Percentiles rank a stretch among this genome's conserved stretches.
Conservation (phyloP, 768 basidiomycete species). For the Leucogyrophana mollusca region DNA sequence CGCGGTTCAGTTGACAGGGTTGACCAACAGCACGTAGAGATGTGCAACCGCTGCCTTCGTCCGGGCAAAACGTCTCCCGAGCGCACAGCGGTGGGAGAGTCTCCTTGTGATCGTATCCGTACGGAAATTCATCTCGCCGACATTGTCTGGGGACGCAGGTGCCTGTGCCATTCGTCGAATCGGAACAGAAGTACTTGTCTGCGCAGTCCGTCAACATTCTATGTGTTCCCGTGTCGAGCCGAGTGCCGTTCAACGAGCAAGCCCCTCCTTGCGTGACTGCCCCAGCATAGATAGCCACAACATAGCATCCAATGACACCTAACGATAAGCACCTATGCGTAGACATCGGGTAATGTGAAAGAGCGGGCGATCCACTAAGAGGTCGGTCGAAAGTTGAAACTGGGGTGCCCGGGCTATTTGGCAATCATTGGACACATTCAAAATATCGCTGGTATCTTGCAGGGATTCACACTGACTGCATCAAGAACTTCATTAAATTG, state of each 20-base stretch:
- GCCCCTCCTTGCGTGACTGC: too few species aligned
- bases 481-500: too few species aligned
- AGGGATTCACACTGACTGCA: too few species aligned
- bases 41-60: slow-evolving; percentile 60
- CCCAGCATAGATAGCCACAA: too few species aligned
- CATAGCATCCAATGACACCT: too few species aligned
- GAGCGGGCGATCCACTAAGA: too few species aligned
- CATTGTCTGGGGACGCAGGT: slow-evolving; percentile 56
- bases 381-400: too few species aligned
- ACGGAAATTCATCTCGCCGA: slow-evolving; percentile 60
- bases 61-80: slow-evolving; percentile 59
- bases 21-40: slow-evolving; percentile 39
- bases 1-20: slow-evolving; percentile 59
- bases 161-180: slow-evolving; percentile 31
- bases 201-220: slow-evolving; percentile 63
- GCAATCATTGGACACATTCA: too few species aligned
- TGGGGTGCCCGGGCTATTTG: too few species aligned
- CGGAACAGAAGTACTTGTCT: slow-evolving; percentile 55
- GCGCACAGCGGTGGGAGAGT: slow-evolving; percentile 53
- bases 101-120: slow-evolving; percentile 39
- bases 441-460: too few species aligned
- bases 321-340: too few species aligned
- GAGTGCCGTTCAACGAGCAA: slow-evolving; percentile 49
- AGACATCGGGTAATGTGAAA: too few species aligned
- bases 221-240: slow-evolving; percentile 52